These are phyloP conservation scores for Mortierella polycephala DNA, from an alignment of 371 early-diverging fungal species.

Conservation along the genomic window DNA sequence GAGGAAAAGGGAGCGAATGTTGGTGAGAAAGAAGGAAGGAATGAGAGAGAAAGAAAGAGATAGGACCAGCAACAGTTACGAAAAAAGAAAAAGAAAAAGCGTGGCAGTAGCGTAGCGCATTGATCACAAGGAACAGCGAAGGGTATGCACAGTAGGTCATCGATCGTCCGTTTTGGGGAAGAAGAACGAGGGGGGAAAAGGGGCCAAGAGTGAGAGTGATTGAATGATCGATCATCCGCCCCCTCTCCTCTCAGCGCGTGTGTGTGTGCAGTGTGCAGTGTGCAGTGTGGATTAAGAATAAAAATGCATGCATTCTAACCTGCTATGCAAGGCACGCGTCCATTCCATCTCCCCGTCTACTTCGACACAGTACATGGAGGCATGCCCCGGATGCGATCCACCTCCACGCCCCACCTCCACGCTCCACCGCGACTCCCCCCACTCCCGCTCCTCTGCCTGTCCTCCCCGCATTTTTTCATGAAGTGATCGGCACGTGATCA, in stretches of 20 bases:
- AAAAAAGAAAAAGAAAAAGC: background rate
- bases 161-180: background rate
- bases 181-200: background rate
- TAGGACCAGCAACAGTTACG: background rate
- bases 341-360: no score
- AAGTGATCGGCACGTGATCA: no score
- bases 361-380: no score
- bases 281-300: background rate
- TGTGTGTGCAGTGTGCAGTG: background rate
- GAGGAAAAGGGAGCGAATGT: background rate
- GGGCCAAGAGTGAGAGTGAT: background rate
- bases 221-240: conserved; percentile 10
- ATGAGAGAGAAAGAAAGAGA: background rate
- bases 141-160: background rate
- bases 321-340: no score
- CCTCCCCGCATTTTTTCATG: no score
- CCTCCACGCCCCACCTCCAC: no score
- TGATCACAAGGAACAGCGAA: background rate
- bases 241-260: background rate
- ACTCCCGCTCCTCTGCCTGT: no score
- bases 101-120: background rate
- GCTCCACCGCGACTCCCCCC: no score
- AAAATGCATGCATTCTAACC: no score
- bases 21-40: conserved; percentile 1
- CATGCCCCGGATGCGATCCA: no score